Percentiles rank a stretch among this genome's conserved stretches.
Evolutionary conservation across 257 asterid species (phyloP).

Genomic region (Rauvolfia tetraphylla): DNA sequence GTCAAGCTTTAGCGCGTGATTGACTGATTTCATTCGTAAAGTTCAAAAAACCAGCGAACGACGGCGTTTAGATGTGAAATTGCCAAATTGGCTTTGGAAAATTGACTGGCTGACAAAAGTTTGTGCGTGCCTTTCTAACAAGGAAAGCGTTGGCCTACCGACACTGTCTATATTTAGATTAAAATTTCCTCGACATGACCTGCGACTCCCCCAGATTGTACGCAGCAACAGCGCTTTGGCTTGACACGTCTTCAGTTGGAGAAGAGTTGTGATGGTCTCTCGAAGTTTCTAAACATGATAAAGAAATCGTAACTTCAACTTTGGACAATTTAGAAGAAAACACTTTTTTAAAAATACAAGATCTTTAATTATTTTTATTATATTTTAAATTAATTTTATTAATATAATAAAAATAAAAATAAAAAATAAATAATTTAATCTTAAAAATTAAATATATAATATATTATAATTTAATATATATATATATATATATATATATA

Average conservation of each 20-base stretch:
- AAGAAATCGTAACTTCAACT: not conserved
- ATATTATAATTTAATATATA: too few species aligned
- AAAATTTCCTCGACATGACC: not conserved
- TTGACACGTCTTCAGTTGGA: not conserved
- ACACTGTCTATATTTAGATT: not conserved
- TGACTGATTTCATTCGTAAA: not conserved
- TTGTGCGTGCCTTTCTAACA: constrained; percentile 4
- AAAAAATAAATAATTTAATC: too few species aligned
- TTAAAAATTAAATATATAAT: too few species aligned
- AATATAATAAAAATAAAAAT: too few species aligned
- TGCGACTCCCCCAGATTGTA: not conserved
- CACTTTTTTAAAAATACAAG: not conserved
- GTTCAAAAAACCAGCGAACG: not conserved
- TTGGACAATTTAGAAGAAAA: not conserved
- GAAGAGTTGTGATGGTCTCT: not conserved
- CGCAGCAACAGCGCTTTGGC: not conserved
- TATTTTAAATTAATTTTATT: too few species aligned
- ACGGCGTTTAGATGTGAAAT: constrained; percentile 4
- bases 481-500: too few species aligned
- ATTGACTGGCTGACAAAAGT: not conserved
- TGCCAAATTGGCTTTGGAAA: too few species aligned
- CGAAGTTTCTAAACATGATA: not conserved
- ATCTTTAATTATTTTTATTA: too few species aligned
- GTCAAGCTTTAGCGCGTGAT: not conserved
- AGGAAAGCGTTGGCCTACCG: constrained; percentile 11